phyloP scores from a whole-genome alignment of 1,139 yeast species.

The Barnettozyma hawaiiensis region DNA sequence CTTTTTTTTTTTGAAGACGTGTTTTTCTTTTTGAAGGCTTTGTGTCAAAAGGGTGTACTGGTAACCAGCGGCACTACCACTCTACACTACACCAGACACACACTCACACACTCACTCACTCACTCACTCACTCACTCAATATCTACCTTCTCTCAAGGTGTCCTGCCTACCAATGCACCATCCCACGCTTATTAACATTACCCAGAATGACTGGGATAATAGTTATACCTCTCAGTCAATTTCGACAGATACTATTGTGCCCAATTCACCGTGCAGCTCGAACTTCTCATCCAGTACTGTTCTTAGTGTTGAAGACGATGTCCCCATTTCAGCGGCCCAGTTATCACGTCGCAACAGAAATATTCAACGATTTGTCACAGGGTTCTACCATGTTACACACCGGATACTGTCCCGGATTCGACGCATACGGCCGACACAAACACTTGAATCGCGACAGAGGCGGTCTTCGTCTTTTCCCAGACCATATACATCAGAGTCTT shows the following conservation, averaged over 20 bases:
- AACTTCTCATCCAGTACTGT: neutral
- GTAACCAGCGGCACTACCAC: too few relatives aligned
- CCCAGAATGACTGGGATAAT: neutral
- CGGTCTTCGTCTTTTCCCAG: neutral
- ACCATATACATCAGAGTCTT: neutral
- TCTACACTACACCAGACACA: too few relatives aligned
- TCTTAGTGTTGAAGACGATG: neutral
- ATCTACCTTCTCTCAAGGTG: neutral
- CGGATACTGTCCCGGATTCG: neutral
- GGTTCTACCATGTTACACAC: neutral
- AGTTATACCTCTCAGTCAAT: neutral
- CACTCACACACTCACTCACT: too few relatives aligned
- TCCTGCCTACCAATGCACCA: neutral
- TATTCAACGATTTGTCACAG: neutral
- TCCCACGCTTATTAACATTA: neutral
- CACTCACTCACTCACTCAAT: too few relatives aligned
- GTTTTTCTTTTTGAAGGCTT: conserved; percentile 5
- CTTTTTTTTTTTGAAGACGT: too few relatives aligned
- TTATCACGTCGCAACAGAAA: neutral
- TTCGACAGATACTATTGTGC: neutral
- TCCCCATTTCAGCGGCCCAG: neutral
- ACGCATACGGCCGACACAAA: neutral
- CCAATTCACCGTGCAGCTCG: neutral
- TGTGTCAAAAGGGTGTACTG: conserved; percentile 8
- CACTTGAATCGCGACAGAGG: neutral